Evolutionary conservation across 2,329 filamentous ascomycete species (phyloP), one percentile per base, ranked within the genome.

Genomic region (Aspergillus sp.): DNA sequence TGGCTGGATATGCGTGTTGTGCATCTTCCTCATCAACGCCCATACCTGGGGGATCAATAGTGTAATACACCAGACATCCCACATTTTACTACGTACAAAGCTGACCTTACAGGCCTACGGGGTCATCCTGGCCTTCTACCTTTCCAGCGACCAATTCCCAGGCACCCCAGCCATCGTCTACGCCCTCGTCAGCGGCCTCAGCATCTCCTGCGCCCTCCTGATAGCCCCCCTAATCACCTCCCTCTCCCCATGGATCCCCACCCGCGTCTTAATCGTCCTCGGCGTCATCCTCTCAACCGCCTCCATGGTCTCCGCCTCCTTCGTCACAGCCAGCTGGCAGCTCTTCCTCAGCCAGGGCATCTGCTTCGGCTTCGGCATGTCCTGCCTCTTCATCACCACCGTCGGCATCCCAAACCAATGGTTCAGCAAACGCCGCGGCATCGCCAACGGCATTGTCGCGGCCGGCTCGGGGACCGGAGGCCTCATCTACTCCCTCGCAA

Each of bases 291-390:
- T 31, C 9, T 31, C 27, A 44, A 65, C 66, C 2, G 65, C 58
- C 2, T 72, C 73, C 1, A 75, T 73, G 33, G 66, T 79, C 25
- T 62, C 68, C 9, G 75, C 77, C 2, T 73, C 69, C 6, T 79
- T 77, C 48, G 70, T 72, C 5, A 70, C 54, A 1, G 45, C 63
- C 3, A 72, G 73, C 27, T 78, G 75, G 75, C 75, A 77, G 4
- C 64, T 80, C 6, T 74, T 76, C 50, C 63, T 80, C 3, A 70
- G 67, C 1, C 77, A 81, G 56, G 77, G 77, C 1, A 54, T 76
- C 2, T 63, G 75, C 0, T 70, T 79, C 8, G 77, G 78, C 0
- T 50, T 69, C 4, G 77, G 77, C 0, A 67, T 79, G 6, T 76
- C 76, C 0, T 73, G 74, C 12, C 61, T 78, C n/a, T 78, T 73